Percentiles rank a stretch among this genome's conserved stretches.
Evolutionary conservation across 2,329 filamentous ascomycete genomes (phyloP).

Genomic region (Alternaria gansuensis): DNA sequence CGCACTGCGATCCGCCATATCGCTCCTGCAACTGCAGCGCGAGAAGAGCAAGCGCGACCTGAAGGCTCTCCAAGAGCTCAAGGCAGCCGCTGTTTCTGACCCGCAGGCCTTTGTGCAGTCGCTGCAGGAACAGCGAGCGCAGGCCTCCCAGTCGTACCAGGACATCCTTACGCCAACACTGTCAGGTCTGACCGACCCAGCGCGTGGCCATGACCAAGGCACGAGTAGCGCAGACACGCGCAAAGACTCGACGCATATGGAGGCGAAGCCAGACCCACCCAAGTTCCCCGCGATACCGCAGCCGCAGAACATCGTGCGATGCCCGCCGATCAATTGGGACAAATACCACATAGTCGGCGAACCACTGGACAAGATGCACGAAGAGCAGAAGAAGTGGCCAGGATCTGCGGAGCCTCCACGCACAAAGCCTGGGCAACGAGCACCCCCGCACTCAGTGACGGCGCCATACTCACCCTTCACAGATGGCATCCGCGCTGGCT

Average conservation of each 20-base stretch:
- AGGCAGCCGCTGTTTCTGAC: slow-evolving; percentile 73
- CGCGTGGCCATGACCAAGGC: slow-evolving; percentile 33
- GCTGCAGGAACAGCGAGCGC: slow-evolving; percentile 66
- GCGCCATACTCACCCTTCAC: slow-evolving; percentile 68
- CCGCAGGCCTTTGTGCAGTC: slow-evolving; percentile 77
- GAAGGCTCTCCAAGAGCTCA: slow-evolving; percentile 72
- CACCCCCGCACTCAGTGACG: slow-evolving; percentile 63
- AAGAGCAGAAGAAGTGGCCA: slow-evolving; percentile 71
- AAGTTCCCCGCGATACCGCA: slow-evolving; percentile 73
- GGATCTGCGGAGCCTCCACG: slow-evolving; percentile 52
- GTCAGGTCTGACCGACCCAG: slow-evolving; percentile 48
- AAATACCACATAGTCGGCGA: slow-evolving; percentile 92
- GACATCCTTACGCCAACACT: slow-evolving; percentile 52
- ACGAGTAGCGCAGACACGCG: slow-evolving; percentile 31
- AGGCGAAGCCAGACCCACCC: slow-evolving; percentile 21
- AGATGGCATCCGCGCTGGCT: slow-evolving; percentile 56
- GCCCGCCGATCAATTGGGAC: slow-evolving; percentile 91
- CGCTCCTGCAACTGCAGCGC: slow-evolving; percentile 85
- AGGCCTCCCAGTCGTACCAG: slow-evolving; percentile 40
- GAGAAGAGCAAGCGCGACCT: slow-evolving; percentile 81
- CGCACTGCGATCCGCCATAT: slow-evolving; percentile 83
- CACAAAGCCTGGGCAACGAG: slow-evolving; percentile 49
- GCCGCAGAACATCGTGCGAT: slow-evolving; percentile 83
- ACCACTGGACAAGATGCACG: slow-evolving; percentile 82
- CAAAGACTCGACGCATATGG: slow-evolving; percentile 42